Base-by-base conservation (phyloP, 805 yeast species). In the Sporopachydermia quercuum region DNA sequence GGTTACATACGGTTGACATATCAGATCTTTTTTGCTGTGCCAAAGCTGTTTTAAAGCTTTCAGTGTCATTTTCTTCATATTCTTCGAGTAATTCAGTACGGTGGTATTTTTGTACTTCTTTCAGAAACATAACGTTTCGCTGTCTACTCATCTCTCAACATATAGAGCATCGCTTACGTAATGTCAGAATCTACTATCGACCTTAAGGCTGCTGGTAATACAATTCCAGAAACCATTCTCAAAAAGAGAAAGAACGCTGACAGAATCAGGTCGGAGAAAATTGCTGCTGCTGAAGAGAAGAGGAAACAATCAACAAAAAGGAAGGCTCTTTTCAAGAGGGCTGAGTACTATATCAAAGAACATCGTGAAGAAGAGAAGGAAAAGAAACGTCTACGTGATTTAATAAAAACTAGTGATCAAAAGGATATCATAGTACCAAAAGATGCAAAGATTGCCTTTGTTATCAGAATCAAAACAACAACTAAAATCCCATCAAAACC, bases 261-360 rank as follows among this genome's bases (percentile, higher is more conserved):
- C 52, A 66, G 68, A 60, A 63, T 71, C 55, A 66, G 70, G 51
- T 76, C 73, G 56, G 71, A 63, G 60, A 68, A 67, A 65, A 61
- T 58, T 49, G 67, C 61, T 49, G 65, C 69, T 53, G 63, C 65
- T 56, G 70, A 63, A 48, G 61, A 53, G 45, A 51, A 51, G 49
- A 49, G 54, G 55, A 47, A 50, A 39, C 49, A 50, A 60, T 53
- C 62, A 58, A 68, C 63, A 57, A 64, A 63, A 59, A 61, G 82
- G 71, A 67, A 77, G 62, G 78, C 76, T 57, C 74, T 80, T 68
- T 80, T 78, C 67, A 80, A 83, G 66, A 83, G 96, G 78, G 86
- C 94, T 62, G 94, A 91, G 73, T 85, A 86, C 71, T 86, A 87
- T 85, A 78, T 80, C 66, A 70, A 79, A 74, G 96, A 87, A 74